Conservation (phyloP, 805 yeast genomes). For the Kuraishia hungarica region DNA sequence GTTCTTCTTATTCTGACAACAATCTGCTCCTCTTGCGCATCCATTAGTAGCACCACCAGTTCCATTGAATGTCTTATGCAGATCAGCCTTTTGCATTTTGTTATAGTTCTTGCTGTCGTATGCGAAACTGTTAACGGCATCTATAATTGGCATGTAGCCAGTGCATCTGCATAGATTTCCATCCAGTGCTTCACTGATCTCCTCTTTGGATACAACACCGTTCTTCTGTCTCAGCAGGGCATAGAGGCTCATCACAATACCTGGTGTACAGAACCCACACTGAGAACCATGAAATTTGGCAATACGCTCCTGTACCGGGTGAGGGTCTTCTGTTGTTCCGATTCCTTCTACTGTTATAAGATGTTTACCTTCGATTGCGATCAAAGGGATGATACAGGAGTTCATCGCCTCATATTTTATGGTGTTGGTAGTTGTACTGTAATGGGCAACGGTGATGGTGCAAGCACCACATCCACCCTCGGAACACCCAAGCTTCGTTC, state of each 20-base stretch:
- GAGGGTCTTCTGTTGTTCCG: slow-evolving; percentile 29
- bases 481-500: slow-evolving; percentile 40
- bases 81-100: slow-evolving; percentile 11
- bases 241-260: slow-evolving; percentile 39
- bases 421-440: slow-evolving; percentile 17
- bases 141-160: slow-evolving; percentile 40
- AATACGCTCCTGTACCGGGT: slow-evolving; percentile 40
- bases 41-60: slow-evolving; percentile 3
- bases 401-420: slow-evolving; percentile 30
- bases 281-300: slow-evolving; percentile 42
- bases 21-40: slow-evolving; percentile 26
- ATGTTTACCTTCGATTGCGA: slow-evolving; percentile 36
- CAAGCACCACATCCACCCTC: slow-evolving; percentile 48
- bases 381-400: slow-evolving; percentile 37
- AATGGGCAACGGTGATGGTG: slow-evolving; percentile 31
- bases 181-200: slow-evolving; percentile 34
- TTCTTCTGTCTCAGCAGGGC: slow-evolving; percentile 29
- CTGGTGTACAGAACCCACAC: slow-evolving; percentile 45
- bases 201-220: slow-evolving; percentile 26
- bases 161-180: slow-evolving; percentile 42
- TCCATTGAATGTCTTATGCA: slow-evolving; percentile 1
- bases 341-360: slow-evolving; percentile 40
- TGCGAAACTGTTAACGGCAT: slow-evolving; percentile 36
- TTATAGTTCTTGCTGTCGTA: slow-evolving; percentile 23
- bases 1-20: slow-evolving; percentile 23